Evolutionary conservation across 345 rosid genomes (phyloP), one percentile per base, ranked within the genome.

Genomic region (Eucalyptus pumila): DNA sequence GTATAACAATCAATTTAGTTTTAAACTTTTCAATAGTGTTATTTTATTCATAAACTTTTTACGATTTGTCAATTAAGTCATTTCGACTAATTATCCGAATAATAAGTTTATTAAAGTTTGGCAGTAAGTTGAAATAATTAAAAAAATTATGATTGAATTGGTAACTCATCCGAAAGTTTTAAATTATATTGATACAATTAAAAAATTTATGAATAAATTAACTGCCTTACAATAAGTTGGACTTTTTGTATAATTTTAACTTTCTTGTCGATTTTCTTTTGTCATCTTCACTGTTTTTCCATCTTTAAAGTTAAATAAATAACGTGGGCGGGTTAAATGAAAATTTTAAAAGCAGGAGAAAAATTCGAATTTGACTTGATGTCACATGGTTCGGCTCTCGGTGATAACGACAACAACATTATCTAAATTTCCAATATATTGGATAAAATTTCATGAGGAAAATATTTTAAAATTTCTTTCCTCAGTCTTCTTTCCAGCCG

Each of bases 71-170:
- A 56, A 56, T 56, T 56, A 3, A 56, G 3, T 56, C 30, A 24
- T 56, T 56, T 56, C 4, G 12, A 5, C 6, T 56, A 56, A 24
- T 56, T 56, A 56, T 24, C 62, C 2, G 4, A 52, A 52, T 52
- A 19, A 52, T 52, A 52, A 52, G 24, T 52, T 52, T 8, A 24
- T 56, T 9, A 56, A 56, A 23, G 6, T 24, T 56, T 56, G 10
- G 6, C 6, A 56, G 2, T 56, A 24, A 56, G 6, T 56, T 56
- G 6, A 56, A 9, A 23, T 9, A 24, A 56, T 23, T 9, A 6
- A 56, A 24, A 56, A 10, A 0, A 4, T 56, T 56, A 56, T 9
- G 5, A 2, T 24, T 56, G 4, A 3, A 56, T 56, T 24, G 0
- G 30, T 2, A 56, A 24, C 3, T 56, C 2, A 0, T 56, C 6